Evolutionary conservation across 1,139 yeast species (phyloP), one percentile per base, ranked within the genome.

Genomic region (Geotrichum fermentans): DNA sequence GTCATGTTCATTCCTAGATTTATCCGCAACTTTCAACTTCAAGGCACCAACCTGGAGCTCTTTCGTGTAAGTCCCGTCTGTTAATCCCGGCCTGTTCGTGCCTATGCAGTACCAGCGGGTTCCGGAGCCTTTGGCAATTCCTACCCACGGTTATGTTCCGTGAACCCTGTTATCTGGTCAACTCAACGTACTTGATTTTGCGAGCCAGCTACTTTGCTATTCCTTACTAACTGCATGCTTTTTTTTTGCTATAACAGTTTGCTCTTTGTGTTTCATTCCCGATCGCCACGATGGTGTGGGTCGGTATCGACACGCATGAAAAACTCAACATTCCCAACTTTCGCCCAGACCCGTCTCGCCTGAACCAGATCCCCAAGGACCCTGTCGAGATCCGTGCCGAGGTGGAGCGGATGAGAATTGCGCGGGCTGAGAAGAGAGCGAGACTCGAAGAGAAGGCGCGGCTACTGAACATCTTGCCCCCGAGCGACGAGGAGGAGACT

Each of bases 281-380:
- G 0, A 85, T 90, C 46, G 77, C 79, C 18, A 83, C 89, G 60
- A 90, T 90, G 97, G 82, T 87, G 67, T 90, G 84, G 61, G 90
- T 88, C 45, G 97, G 97, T 63, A 76, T 84, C 40, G 90, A 89
- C 60, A 84, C 97, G 1, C 96, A 90, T 66, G 79, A 75, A 59
- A 89, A 88, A 70, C 80, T 90, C 65, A 87, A 88, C 63, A 81
- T 89, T 49, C 95, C 95, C n/a, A 96, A 96, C 16, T 89, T 87
- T 68, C 88, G 96, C 96, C 97, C 97, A 1, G 97, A 89, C 66
- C 97, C 97, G 35, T 84, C 85, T 33, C 83, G 96, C 1, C 75
- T 88, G 58, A 88, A 89, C 64, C 84, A 85, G 67, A 82, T 90
- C 34, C 97, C 97, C 2, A 90, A 88, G 63, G 97, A 89, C 63